These are phyloP conservation scores for Gelatoporia subvermispora DNA, from an alignment of 768 basidiomycete genomes.

Conservation along the genomic window DNA sequence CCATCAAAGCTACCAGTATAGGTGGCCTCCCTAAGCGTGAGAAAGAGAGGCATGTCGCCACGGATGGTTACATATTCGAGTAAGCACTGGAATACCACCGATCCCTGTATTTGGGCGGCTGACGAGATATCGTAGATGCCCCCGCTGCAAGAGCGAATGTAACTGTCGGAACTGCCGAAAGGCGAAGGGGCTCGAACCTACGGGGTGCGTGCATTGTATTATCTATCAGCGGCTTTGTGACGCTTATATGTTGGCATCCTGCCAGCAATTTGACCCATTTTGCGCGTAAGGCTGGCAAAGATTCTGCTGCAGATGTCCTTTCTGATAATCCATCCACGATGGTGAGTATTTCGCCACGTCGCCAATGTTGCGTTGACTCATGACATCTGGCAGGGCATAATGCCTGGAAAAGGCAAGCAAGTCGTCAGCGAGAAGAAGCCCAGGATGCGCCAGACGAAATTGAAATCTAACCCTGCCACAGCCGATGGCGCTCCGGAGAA, in stretches of 20 bases:
- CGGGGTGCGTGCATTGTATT: constrained; percentile 41
- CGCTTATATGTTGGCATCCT: background rate
- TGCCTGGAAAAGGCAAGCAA: constrained; percentile 23
- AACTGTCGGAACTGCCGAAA: constrained; percentile 66
- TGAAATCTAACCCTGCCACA: constrained; percentile 4
- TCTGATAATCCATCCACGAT: constrained; percentile 27
- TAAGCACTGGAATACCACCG: constrained; percentile 20
- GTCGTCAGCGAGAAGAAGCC: constrained; percentile 2
- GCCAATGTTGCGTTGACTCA: constrained; percentile 6
- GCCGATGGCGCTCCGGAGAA: constrained; percentile 2
- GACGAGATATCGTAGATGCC: constrained; percentile 44
- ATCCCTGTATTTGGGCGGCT: background rate
- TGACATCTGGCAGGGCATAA: constrained; percentile 14
- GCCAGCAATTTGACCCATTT: constrained; percentile 33
- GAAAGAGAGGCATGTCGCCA: constrained; percentile 24
- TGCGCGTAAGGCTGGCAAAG: constrained; percentile 33
- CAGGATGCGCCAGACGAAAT: constrained; percentile 16
- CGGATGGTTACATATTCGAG: constrained; percentile 48
- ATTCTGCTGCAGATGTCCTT: constrained; percentile 35
- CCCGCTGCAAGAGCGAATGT: constrained; percentile 60
- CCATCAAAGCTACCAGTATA: constrained; percentile 27
- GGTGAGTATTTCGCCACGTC: constrained; percentile 16
- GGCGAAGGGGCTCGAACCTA: constrained; percentile 52
- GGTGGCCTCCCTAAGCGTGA: constrained; percentile 9
- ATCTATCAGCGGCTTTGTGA: background rate